Base-by-base conservation (phyloP, 352 stramenopile species). In the Phytopythium aichiense region DNA sequence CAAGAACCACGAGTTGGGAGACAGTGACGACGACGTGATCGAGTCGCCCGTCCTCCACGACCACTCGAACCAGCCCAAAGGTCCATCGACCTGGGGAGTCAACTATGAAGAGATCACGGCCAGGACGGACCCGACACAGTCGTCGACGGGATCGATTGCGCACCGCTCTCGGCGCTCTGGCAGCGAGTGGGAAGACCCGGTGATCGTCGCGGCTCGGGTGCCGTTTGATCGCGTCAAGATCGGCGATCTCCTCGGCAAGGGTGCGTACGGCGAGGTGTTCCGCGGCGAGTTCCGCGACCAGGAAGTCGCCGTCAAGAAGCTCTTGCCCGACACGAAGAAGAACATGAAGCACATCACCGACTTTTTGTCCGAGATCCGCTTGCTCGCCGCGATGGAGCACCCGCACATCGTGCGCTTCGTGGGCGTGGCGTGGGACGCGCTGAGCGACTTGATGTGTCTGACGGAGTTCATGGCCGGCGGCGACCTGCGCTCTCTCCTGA, bases 391-490 rank as follows among this genome's bases (percentile, higher is more conserved):
- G 5, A 67, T 85, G 54, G 75, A 81, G 7, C 78, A 88, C 48
- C 76, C 78, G 5, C 66, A 80, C 15, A 79, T 84, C 30, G 76
- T 88, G 13, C 56, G 61, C 6, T 85, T 88, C n/a, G 60, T 84
- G 5, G 78, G 78, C 16, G 74, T 88, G 18, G 77, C 76, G 2
- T 87, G 76, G 74, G 75, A 84, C 16, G 72, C 75, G 13, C 69
- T 84, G 2, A 76, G 65, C 49, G 76, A 88, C 35, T 45, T 88
- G 4, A 71, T 65, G 42, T 75, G 68, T n/a, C 60, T 88, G 43
- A 73, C 66, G 0, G 76, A 86, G 55, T 84, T 81, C 60, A 82
- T 88, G 78, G 58, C 67, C 51, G 61, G 67, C 18, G 72, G 78
- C 4, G 76, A 88, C 58, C 46, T 88, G 8, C 72, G 76, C 12